phyloP scores from a whole-genome alignment of 2,329 filamentous ascomycete species.

The Aspergillus sp. region DNA sequence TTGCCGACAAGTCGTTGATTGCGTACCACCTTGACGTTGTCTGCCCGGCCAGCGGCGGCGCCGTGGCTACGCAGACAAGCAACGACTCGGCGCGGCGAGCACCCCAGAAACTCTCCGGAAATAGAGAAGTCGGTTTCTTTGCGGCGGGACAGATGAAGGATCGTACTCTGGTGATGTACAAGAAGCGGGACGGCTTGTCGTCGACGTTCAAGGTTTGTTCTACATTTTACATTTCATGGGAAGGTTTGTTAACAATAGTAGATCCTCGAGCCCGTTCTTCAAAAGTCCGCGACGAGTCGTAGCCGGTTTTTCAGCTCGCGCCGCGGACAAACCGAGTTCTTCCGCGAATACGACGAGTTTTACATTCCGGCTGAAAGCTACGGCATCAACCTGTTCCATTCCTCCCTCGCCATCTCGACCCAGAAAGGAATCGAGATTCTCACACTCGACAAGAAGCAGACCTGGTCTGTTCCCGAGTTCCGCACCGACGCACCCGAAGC shows the following conservation, averaged over 20 bases:
- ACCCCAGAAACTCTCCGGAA: slow-evolving; percentile 85
- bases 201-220: slow-evolving; percentile 76
- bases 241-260: slow-evolving; percentile 4
- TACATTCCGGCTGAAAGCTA: slow-evolving; percentile 96
- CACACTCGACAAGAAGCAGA: slow-evolving; percentile 94
- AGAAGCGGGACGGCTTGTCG: slow-evolving; percentile 88
- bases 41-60: slow-evolving; percentile 58
- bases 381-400: slow-evolving; percentile 94
- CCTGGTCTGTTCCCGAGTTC: slow-evolving; percentile 90
- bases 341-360: slow-evolving; percentile 98
- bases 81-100: slow-evolving; percentile 78
- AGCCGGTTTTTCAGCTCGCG: slow-evolving; percentile 67
- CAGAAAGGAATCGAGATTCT: slow-evolving; percentile 93
- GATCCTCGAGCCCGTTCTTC: slow-evolving; percentile 88
- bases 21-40: slow-evolving; percentile 93
- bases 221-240: not conserved
- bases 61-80: slow-evolving; percentile 55
- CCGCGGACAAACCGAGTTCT: slow-evolving; percentile 83
- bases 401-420: slow-evolving; percentile 87
- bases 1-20: slow-evolving; percentile 87
- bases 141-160: slow-evolving; percentile 97
- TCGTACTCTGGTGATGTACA: slow-evolving; percentile 91
- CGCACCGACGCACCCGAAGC: slow-evolving; percentile 62
- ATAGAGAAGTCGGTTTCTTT: slow-evolving; percentile 95
- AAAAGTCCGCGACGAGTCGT: slow-evolving; percentile 86